phyloP scores from a whole-genome alignment of 441 rosid species.

The Aquilaria agallochum region DNA sequence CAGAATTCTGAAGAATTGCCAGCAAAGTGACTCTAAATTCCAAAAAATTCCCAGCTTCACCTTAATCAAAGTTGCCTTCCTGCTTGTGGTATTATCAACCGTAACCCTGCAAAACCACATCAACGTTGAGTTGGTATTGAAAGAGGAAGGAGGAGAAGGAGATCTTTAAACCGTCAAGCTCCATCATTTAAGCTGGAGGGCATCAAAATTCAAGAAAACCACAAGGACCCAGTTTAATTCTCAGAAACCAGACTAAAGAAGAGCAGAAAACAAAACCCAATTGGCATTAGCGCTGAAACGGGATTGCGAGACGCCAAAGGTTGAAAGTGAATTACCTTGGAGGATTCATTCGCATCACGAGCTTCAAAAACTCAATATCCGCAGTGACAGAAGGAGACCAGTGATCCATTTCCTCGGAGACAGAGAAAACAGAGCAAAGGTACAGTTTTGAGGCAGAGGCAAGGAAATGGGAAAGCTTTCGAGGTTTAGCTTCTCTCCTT shows the following conservation, averaged over 20 bases:
- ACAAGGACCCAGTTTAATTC: slow-evolving; percentile 17
- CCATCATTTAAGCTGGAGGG: slow-evolving; percentile 12
- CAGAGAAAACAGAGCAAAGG: not conserved
- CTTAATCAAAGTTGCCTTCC: slow-evolving; percentile 65
- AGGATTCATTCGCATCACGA: slow-evolving; percentile 73
- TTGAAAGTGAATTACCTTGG: slow-evolving; percentile 40
- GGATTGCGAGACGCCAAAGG: not conserved
- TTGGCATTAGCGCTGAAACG: not conserved
- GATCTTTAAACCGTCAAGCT: slow-evolving; percentile 8
- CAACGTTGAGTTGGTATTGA: not conserved
- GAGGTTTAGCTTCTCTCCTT: not conserved
- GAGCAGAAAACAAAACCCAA: slow-evolving; percentile 7
- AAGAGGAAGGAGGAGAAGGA: slow-evolving; percentile 16
- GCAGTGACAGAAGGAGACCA: slow-evolving; percentile 51
- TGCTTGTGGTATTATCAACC: slow-evolving; percentile 56
- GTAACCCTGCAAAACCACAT: slow-evolving; percentile 54
- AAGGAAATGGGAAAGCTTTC: slow-evolving; percentile 9
- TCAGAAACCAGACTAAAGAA: not conserved
- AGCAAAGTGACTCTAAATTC: slow-evolving; percentile 1
- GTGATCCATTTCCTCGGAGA: slow-evolving; percentile 40
- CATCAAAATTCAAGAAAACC: slow-evolving; percentile 8
- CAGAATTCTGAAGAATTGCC: slow-evolving; percentile 7
- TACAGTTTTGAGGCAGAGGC: not conserved
- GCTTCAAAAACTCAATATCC: slow-evolving; percentile 74
- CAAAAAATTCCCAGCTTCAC: slow-evolving; percentile 24